Percentiles rank a stretch among this genome's conserved stretches.
phyloP scores from a whole-genome alignment of 2,329 filamentous ascomycete species.

The Neurospora sp. region DNA sequence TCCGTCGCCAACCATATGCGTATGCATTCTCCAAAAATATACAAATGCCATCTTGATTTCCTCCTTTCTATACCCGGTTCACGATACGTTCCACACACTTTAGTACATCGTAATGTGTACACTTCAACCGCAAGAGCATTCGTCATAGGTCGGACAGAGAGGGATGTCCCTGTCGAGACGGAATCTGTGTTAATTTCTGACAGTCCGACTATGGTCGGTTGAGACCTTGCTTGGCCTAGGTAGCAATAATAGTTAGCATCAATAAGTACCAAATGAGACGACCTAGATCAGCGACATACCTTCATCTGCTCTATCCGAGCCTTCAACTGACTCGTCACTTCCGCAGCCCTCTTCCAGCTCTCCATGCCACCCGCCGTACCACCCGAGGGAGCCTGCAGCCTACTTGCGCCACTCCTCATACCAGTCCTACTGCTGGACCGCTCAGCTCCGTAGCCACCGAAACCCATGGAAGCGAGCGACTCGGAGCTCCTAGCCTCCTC shows the following conservation, averaged over 20 bases:
- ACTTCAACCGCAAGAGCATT: background rate
- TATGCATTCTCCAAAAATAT: background rate
- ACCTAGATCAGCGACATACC: constrained; percentile 28
- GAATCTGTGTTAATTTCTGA: background rate
- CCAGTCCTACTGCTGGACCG: constrained; percentile 2
- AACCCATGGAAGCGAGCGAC: constrained; percentile 16
- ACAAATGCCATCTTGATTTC: background rate
- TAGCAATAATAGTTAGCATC: constrained; percentile 8
- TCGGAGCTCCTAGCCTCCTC: constrained; percentile 21
- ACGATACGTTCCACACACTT: background rate
- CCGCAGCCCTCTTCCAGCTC: constrained; percentile 93
- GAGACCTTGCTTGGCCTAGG: constrained; percentile 44
- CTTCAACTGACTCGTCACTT: constrained; percentile 96
- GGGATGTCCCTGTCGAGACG: background rate
- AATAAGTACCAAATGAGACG: background rate
- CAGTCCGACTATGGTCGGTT: constrained; percentile 28
- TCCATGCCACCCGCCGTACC: constrained; percentile 47
- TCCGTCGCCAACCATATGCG: background rate
- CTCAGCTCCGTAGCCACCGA: constrained; percentile 9
- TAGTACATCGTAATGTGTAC: background rate
- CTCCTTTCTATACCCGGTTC: background rate
- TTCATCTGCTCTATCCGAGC: constrained; percentile 99
- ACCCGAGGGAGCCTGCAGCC: background rate
- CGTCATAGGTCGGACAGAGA: background rate
- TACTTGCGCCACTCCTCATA: constrained; percentile 9